A percentile compares a stretch with the other conserved stretches of the same genome.
Evolutionary conservation across 2,329 filamentous ascomycete genomes (phyloP).

Genomic region (Aspergillus brasiliensis): DNA sequence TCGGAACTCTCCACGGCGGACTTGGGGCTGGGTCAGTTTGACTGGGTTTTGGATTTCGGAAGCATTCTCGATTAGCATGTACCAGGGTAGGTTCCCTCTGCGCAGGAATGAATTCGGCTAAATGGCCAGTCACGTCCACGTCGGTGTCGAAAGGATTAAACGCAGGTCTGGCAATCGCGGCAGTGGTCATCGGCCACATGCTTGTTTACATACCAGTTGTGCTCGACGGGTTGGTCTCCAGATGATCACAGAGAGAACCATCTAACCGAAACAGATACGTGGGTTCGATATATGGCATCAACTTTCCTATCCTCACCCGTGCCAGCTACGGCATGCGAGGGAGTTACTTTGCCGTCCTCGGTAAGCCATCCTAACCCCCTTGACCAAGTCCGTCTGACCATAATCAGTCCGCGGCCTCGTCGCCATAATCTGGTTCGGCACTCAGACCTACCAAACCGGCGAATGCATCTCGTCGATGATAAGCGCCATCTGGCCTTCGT

Average conservation of each 20-base stretch:
- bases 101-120: neutral
- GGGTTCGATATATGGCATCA: slow-evolving; percentile 17
- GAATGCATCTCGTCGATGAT: slow-evolving; percentile 15
- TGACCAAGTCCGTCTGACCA: neutral
- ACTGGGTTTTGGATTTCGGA: slow-evolving; percentile 17
- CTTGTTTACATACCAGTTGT: slow-evolving; percentile 15
- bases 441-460: slow-evolving; percentile 15
- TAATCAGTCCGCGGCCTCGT: slow-evolving; percentile 11
- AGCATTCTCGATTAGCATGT: slow-evolving; percentile 20
- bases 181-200: slow-evolving; percentile 13
- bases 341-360: slow-evolving; percentile 17
- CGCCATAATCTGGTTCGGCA: slow-evolving; percentile 19
- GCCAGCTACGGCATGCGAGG: slow-evolving; percentile 18
- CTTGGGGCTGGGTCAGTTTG: slow-evolving; percentile 16
- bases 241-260: too few relatives aligned
- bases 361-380: neutral
- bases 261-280: slow-evolving; percentile 9
- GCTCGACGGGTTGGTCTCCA: slow-evolving; percentile 11
- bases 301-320: slow-evolving; percentile 16
- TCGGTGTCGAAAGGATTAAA: slow-evolving; percentile 15
- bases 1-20: slow-evolving; percentile 9
- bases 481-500: slow-evolving; percentile 18
- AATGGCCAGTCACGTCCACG: slow-evolving; percentile 10
- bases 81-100: slow-evolving; percentile 9
- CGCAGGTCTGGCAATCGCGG: slow-evolving; percentile 15